These are phyloP conservation scores for Sporisorium exsertum DNA, from an alignment of 1,284 basidiomycete genomes.

Conservation along the genomic window DNA sequence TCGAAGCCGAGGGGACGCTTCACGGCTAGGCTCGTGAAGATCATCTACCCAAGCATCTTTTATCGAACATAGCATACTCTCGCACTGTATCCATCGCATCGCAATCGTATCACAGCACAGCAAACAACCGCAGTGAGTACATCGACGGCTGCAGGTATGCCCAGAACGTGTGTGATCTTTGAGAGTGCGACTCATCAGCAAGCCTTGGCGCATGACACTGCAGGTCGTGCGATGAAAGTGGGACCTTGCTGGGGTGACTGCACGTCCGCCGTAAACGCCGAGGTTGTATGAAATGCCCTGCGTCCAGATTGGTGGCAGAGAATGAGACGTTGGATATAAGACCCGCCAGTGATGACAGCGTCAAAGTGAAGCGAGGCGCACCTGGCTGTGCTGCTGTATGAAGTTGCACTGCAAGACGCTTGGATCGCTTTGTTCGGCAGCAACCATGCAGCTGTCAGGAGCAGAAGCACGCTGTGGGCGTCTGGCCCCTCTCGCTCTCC, in stretches of 20 bases:
- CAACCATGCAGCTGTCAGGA: conserved; percentile 14
- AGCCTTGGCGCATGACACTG: neutral
- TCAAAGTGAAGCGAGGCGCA: conserved; percentile 1
- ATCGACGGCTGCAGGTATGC: no score
- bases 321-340: neutral
- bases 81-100: neutral
- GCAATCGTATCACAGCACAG: neutral
- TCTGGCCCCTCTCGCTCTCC: neutral
- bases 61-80: neutral
- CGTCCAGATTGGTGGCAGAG: neutral
- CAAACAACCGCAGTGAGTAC: neutral
- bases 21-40: neutral
- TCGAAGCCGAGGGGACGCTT: neutral
- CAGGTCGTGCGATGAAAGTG: neutral
- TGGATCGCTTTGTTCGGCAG: neutral
- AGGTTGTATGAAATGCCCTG: neutral
- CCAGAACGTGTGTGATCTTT: neutral
- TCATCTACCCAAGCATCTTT: no score
- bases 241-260: neutral
- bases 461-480: neutral
- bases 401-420: neutral
- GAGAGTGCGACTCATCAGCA: neutral
- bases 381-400: neutral
- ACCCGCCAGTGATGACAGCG: conserved; percentile 5
- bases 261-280: neutral